phyloP scores from a whole-genome alignment of 2,329 filamentous ascomycete species.

The Coniochaeta sp. region DNA sequence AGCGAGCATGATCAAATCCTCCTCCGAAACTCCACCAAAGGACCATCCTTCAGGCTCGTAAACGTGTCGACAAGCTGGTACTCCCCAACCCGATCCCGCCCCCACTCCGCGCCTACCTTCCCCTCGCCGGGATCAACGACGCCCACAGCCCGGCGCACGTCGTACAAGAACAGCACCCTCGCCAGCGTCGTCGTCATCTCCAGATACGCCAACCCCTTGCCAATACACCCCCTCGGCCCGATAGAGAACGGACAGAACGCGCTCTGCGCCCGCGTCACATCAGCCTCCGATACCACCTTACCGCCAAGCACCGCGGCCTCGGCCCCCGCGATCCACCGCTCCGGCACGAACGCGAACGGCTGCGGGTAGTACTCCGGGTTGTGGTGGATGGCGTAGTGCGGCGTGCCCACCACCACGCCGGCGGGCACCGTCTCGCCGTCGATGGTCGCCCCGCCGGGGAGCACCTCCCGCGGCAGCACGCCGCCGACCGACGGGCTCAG shows the following conservation, averaged over 20 bases:
- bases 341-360: conserved; percentile 52
- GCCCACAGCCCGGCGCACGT: conserved; percentile 44
- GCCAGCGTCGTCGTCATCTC: conserved; percentile 60
- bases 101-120: conserved; percentile 38
- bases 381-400: conserved; percentile 64
- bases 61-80: conserved; percentile 68
- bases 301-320: conserved; percentile 15
- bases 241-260: conserved; percentile 72
- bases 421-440: conserved; percentile 47
- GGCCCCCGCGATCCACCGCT: conserved; percentile 55
- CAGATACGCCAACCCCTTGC: conserved; percentile 60
- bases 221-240: conserved; percentile 64
- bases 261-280: conserved; percentile 48
- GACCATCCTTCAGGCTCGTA: conserved; percentile 65
- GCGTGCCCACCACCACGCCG: conserved; percentile 56
- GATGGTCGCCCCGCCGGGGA: conserved; percentile 45
- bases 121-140: conserved; percentile 47
- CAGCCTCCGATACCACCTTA: conserved; percentile 39
- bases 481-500: conserved; percentile 55
- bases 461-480: conserved; percentile 52
- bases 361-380: conserved; percentile 54
- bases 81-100: conserved; percentile 49
- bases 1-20: conserved; percentile 5
- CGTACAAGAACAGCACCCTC: conserved; percentile 53
- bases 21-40: conserved; percentile 55